Conservation (phyloP, 176 grass and related monocot species). For the sorghum (Sorghum bicolor) region DNA sequence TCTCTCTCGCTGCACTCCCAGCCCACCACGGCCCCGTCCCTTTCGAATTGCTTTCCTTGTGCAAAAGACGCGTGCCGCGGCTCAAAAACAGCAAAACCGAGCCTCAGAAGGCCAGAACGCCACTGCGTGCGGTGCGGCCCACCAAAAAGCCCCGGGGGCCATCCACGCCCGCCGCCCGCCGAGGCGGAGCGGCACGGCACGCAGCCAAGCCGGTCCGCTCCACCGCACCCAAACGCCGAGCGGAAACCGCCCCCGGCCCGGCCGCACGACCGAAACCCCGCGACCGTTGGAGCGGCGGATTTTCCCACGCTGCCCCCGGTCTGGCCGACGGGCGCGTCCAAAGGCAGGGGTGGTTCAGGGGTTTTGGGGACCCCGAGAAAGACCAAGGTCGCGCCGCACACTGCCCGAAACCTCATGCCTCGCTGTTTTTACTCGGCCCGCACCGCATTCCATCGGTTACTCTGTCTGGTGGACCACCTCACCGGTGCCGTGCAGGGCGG, state of each 20-base stretch:
- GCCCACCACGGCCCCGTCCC: background rate
- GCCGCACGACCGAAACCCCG: too few relatives aligned
- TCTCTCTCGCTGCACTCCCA: background rate
- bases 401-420: slow-evolving; percentile 1
- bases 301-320: slow-evolving; percentile 2
- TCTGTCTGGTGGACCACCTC: background rate
- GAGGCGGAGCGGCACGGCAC: background rate
- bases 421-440: background rate
- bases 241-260: background rate
- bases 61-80: background rate
- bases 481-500: background rate
- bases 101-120: background rate
- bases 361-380: slow-evolving; percentile 1
- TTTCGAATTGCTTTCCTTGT: background rate
- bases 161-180: background rate
- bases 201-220: background rate
- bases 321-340: background rate
- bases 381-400: slow-evolving; percentile 10
- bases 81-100: background rate
- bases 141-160: background rate
- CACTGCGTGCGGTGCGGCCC: background rate
- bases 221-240: background rate
- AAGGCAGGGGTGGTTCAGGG: slow-evolving; percentile 26
- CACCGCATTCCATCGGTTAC: background rate
- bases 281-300: slow-evolving; percentile 3